Conservation (phyloP, 805 yeast species). For the Ogataea polymorpha region DNA sequence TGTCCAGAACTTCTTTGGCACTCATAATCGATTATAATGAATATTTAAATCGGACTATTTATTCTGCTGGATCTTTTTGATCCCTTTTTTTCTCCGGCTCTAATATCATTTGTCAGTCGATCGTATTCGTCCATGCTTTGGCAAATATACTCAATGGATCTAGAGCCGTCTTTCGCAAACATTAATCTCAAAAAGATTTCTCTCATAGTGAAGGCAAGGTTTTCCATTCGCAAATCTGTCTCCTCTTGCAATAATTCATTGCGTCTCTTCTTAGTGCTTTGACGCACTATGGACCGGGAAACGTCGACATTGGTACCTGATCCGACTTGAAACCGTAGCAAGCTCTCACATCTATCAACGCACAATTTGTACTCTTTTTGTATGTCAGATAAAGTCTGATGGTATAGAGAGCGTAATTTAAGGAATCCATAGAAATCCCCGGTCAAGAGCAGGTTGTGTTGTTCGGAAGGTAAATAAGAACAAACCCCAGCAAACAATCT, state of each 20-base stretch:
- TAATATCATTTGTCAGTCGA: background rate
- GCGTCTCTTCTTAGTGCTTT: background rate
- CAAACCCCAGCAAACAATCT: slow-evolving; percentile 12
- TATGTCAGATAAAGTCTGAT: slow-evolving; percentile 6
- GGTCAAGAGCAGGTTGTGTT: slow-evolving; percentile 7
- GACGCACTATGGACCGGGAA: background rate
- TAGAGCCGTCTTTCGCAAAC: slow-evolving; percentile 15
- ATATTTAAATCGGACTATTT: background rate
- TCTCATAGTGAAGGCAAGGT: slow-evolving; percentile 7
- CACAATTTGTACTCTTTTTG: slow-evolving; percentile 12
- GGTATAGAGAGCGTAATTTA: slow-evolving; percentile 10
- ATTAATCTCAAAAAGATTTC: slow-evolving; percentile 20
- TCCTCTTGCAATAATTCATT: slow-evolving; percentile 8
- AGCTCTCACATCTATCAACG: slow-evolving; percentile 7
- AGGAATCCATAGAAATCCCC: slow-evolving; percentile 12
- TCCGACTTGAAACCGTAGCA: background rate
- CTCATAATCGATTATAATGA: slow-evolving; percentile 1
- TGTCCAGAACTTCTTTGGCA: background rate
- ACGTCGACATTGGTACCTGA: background rate
- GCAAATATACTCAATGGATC: slow-evolving; percentile 11
- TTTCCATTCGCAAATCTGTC: slow-evolving; percentile 4
- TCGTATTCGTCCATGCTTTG: slow-evolving; percentile 12
- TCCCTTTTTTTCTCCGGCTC: background rate
- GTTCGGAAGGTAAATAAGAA: slow-evolving; percentile 2
- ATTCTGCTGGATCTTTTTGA: slow-evolving; percentile 2